Evolutionary conservation across 257 asterid species (phyloP).

Genomic region (Solanum appendiculatum): DNA sequence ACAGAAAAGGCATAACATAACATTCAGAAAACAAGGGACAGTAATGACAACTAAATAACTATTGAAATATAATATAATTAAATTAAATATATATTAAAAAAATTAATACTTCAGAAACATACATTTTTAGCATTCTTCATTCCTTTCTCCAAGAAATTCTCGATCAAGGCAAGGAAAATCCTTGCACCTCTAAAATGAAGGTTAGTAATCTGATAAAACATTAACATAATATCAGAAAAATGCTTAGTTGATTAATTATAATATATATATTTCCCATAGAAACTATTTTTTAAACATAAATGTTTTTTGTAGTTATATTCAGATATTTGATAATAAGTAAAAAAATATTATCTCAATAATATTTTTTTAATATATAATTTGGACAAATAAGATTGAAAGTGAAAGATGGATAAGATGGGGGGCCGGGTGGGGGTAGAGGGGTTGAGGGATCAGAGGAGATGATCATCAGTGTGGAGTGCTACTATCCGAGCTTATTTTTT

Average conservation of each 20-base stretch:
- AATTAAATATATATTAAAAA: neutral
- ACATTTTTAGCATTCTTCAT: conserved; percentile 7
- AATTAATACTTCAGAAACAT: neutral
- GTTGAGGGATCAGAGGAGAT: neutral
- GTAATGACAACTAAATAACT: neutral
- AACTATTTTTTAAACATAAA: no score
- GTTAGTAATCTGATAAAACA: neutral
- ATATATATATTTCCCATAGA: no score
- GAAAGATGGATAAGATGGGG: no score
- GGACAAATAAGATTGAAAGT: no score
- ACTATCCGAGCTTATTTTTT: no score
- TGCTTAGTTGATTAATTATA: no score
- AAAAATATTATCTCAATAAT: neutral
- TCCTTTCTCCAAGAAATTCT: neutral
- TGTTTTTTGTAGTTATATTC: no score
- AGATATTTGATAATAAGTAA: no score
- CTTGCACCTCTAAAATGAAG: conserved; percentile 1
- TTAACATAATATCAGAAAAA: neutral
- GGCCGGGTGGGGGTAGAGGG: neutral
- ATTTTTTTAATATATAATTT: no score
- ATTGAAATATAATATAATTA: neutral
- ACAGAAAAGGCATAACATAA: neutral
- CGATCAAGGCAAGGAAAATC: neutral
- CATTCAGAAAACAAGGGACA: neutral
- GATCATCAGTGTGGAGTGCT: neutral